phyloP scores from a whole-genome alignment of 352 stramenopile genomes.

The Pythium inflatum region DNA sequence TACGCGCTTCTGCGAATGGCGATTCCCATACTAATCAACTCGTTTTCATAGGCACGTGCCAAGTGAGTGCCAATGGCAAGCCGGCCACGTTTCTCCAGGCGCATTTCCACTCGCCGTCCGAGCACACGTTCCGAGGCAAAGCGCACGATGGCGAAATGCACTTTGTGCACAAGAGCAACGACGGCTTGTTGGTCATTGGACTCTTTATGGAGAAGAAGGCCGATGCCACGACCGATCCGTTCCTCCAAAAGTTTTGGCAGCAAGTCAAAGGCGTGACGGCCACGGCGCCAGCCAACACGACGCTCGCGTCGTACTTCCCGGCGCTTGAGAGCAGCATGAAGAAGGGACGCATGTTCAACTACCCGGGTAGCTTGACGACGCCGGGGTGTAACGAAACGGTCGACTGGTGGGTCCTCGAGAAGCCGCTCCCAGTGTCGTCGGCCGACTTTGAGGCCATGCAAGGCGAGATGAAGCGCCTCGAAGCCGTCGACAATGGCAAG shows the following conservation, averaged over 20 bases:
- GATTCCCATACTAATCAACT: not conserved
- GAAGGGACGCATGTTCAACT: constrained; percentile 25
- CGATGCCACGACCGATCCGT: constrained; percentile 18
- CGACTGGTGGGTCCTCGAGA: constrained; percentile 39
- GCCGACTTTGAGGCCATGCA: constrained; percentile 29
- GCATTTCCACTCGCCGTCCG: constrained; percentile 42
- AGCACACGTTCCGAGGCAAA: constrained; percentile 50
- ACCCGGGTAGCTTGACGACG: constrained; percentile 37
- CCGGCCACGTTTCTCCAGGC: constrained; percentile 36
- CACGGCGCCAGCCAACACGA: not conserved
- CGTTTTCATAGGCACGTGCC: constrained; percentile 17
- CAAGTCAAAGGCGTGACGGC: constrained; percentile 4
- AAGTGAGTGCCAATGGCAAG: constrained; percentile 23
- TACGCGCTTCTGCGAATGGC: not conserved
- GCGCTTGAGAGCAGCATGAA: constrained; percentile 5
- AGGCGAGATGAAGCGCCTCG: constrained; percentile 18
- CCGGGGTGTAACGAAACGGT: constrained; percentile 39
- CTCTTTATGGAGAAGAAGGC: constrained; percentile 30
- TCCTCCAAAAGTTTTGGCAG: constrained; percentile 18
- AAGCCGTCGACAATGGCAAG: constrained; percentile 11
- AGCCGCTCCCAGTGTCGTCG: constrained; percentile 14
- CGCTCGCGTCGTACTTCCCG: constrained; percentile 9
- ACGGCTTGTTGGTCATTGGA: constrained; percentile 31
- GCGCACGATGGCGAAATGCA: constrained; percentile 43
- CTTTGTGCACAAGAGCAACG: constrained; percentile 44